Conservation (phyloP, 257 asterid genomes). For the Solanum medicagineum region DNA sequence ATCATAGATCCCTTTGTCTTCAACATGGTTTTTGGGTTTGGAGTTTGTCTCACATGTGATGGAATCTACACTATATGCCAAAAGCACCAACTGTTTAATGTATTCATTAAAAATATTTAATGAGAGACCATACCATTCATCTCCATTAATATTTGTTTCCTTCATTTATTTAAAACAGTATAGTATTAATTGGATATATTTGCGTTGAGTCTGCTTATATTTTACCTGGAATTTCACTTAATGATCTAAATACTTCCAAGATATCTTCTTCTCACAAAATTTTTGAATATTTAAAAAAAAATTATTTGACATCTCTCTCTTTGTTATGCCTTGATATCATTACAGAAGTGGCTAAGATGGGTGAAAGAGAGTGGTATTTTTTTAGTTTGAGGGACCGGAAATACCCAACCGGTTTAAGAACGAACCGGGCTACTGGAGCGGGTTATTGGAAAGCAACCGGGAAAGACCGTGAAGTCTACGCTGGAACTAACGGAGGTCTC, state of each 20-base stretch:
- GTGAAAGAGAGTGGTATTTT: conserved; percentile 85
- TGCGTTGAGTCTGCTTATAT: too few species aligned
- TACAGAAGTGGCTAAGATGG: conserved; percentile 53
- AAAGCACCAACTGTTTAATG: neutral
- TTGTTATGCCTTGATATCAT: neutral
- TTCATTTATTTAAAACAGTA: neutral
- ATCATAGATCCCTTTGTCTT: neutral
- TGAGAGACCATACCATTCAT: neutral
- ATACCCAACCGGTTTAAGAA: conserved; percentile 73
- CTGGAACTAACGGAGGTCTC: conserved; percentile 8
- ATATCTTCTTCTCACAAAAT: neutral
- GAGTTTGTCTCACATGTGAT: neutral
- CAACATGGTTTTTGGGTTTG: neutral
- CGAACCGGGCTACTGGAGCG: conserved; percentile 73
- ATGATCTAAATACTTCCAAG: neutral
- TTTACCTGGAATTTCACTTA: neutral
- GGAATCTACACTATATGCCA: neutral
- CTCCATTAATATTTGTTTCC: neutral
- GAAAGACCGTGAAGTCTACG: conserved; percentile 50
- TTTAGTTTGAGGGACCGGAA: conserved; percentile 68
- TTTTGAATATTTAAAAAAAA: neutral
- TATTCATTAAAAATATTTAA: neutral
- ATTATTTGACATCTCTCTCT: neutral
- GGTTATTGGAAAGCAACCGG: conserved; percentile 94
- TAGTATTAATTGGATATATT: neutral